Base-by-base conservation (phyloP, 176 grass and related monocot species). In the Elymus sibiricus region DNA sequence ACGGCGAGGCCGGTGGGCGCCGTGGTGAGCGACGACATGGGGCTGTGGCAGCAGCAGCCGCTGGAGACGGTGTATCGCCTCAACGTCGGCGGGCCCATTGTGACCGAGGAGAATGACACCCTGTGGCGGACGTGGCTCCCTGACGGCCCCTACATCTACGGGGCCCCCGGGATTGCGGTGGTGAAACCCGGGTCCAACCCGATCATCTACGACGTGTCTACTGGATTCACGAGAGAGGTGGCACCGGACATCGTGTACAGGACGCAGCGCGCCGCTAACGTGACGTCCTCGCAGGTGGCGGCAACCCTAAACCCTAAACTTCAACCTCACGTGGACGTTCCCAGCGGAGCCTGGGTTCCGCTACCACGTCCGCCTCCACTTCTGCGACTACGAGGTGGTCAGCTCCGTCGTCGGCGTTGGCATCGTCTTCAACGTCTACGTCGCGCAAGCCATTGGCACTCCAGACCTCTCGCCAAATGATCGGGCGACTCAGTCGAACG, bases 281-380 rank as follows among this genome's bases (percentile, higher is more conserved):
- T 12, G 12, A 67, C 79, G 7, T 40, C 12, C 14, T 8, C 1
- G 10, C 8, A 9, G 16, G 7, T 21, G 9, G 3, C 0, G 22
- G n/a, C 32, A 40, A 40, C 3, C 9, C 31, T 25, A 39, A n/a
- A 9, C 34, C 34, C 2, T 8, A 28, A 49, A 87, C 38, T 84
- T 90, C 76, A 94, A 97, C 28, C 0, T 92, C 19, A 97, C 86
- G 7, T 97, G 94, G 94, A 73, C 39, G 15, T 94, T 97, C 44
- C 70, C 55, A 7, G 80, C 88, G 12, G 82, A 42, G 0, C 44
- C 32, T 75, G 56, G 73, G 12, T 74, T 76, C 34, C 32, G 60
- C 28, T 97, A 92, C 92, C 86, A 94, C 77, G 51, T 89, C 53
- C 78, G 94, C 40, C 82, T 94, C 38, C 94, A 97, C 53, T 94